Percentiles rank a stretch among this genome's conserved stretches.
Evolutionary conservation across 805 yeast species (phyloP).

Genomic region (Monosporozyma solicola): DNA sequence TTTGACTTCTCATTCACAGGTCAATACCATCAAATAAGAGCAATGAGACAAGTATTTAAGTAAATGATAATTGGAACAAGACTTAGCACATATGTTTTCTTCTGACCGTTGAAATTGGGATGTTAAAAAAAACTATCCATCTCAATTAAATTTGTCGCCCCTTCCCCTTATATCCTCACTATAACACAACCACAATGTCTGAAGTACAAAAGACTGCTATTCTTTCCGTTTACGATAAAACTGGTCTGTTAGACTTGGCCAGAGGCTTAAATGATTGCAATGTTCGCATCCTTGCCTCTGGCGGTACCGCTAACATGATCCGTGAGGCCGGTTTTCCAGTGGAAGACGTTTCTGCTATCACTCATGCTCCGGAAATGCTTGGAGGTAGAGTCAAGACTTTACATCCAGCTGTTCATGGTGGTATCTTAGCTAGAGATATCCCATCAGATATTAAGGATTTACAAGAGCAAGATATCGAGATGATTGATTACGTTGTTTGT

Average conservation of each 20-base stretch:
- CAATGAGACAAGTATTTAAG: too few species aligned
- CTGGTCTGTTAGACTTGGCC: slow-evolving; percentile 90
- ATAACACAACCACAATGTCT: neutral
- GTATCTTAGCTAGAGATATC: slow-evolving; percentile 87
- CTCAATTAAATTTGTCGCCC: neutral
- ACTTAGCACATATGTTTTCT: too few species aligned
- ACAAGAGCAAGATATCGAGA: slow-evolving; percentile 78
- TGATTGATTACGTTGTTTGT: slow-evolving; percentile 94
- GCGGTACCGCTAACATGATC: slow-evolving; percentile 90
- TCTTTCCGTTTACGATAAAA: slow-evolving; percentile 92
- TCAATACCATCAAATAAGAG: too few species aligned
- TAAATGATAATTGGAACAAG: too few species aligned
- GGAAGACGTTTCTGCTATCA: slow-evolving; percentile 86
- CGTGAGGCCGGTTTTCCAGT: slow-evolving; percentile 98
- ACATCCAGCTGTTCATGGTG: slow-evolving; percentile 98
- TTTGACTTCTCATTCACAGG: too few species aligned
- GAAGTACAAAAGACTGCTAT: slow-evolving; percentile 67
- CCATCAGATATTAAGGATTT: slow-evolving; percentile 84
- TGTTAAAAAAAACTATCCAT: neutral
- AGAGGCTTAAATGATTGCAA: slow-evolving; percentile 83
- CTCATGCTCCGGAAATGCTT: slow-evolving; percentile 97
- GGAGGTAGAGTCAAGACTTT: slow-evolving; percentile 97
- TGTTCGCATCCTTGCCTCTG: slow-evolving; percentile 89
- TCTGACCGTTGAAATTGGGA: neutral
- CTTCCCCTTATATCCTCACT: neutral